A percentile compares a stretch with the other conserved stretches of the same genome.
These are phyloP conservation scores for Kwoniella bestiolae DNA, from an alignment of 768 basidiomycete genomes.

Conservation along the genomic window DNA sequence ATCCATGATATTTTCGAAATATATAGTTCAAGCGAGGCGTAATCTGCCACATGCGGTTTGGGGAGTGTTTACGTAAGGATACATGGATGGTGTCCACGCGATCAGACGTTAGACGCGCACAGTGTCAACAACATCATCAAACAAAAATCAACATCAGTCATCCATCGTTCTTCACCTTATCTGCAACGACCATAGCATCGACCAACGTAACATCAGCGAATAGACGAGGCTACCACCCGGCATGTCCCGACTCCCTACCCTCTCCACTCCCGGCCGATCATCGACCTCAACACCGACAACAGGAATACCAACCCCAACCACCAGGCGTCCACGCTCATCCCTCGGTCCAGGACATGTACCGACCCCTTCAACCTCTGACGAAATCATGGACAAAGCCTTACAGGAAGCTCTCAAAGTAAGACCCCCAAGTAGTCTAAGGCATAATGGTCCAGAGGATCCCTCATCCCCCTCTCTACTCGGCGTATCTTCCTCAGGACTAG, in stretches of 20 bases:
- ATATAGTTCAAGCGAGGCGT: not conserved
- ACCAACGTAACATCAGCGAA: too few relatives aligned
- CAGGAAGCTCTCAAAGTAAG: constrained; percentile 43
- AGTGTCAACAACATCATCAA: not conserved
- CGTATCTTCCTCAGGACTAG: not conserved
- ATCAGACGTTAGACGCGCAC: not conserved
- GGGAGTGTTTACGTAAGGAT: not conserved
- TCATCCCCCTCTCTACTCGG: constrained; percentile 8
- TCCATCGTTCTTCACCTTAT: not conserved
- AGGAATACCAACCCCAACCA: constrained; percentile 53
- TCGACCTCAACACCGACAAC: constrained; percentile 37
- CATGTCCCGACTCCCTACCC: constrained; percentile 46
- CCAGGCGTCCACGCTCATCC: constrained; percentile 41
- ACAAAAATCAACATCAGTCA: not conserved
- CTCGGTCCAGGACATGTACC: constrained; percentile 31
- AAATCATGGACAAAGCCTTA: constrained; percentile 43
- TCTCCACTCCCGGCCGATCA: constrained; percentile 43
- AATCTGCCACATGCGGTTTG: not conserved
- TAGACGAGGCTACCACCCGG: not conserved
- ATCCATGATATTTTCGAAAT: not conserved
- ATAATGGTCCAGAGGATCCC: constrained; percentile 26
- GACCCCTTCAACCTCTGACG: constrained; percentile 24
- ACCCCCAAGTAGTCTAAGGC: constrained; percentile 41
- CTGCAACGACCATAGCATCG: too few relatives aligned
- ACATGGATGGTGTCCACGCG: not conserved